Base-by-base conservation (phyloP, 1,139 yeast species). In the Hansenula sp. region DNA sequence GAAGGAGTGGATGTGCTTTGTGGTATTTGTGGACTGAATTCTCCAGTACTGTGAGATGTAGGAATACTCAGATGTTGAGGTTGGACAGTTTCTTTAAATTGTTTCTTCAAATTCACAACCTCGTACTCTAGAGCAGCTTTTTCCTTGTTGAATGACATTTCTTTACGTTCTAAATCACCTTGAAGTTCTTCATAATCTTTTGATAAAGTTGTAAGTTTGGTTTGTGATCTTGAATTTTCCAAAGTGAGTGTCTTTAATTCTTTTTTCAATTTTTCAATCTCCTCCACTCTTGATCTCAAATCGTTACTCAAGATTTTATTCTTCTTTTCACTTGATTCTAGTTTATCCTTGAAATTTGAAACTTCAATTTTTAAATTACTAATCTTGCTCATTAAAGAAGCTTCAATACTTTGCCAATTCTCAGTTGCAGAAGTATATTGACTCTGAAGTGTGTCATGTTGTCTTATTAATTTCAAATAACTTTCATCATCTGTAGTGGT, bases 341-440 rank as follows among this genome's bases (percentile, higher is more conserved):
- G 39, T 8, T 30, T 40, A 2, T 32, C 25, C 3, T 45, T 37
- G 8, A 48, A n/a, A 1, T 35, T 29, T 3, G 34, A 32, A 10
- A 40, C 32, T 9, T 48, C 48, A 28, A 36, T 51, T 32, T 74
- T 71, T 33, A 81, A 61, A 21, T 59, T 58, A 32, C 75, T 71
- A 4, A 79, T 65, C 41, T 76, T 75, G 18, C 62, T 55, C 42
- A 70, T 62, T 42, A 81, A 61, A 26, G 71, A 71, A 20, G 77
- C 66, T 53, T 83, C 90, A 35, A 80, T 75, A 18, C 74, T 66
- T 44, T 77, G 79, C 86, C 88, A 82, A 53, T 77, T 79, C 47
- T 79, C 84, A 35, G 77, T 75, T 0, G 92, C 84, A 17, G 80
- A 72, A 6, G 83, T 71, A 52, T 83, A 84, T 55, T 85, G 92